Percentiles rank a stretch among this genome's conserved stretches.
These are phyloP conservation scores for Monosporascus sp. DNA, from an alignment of 2,329 filamentous ascomycete species.

Conservation along the genomic window DNA sequence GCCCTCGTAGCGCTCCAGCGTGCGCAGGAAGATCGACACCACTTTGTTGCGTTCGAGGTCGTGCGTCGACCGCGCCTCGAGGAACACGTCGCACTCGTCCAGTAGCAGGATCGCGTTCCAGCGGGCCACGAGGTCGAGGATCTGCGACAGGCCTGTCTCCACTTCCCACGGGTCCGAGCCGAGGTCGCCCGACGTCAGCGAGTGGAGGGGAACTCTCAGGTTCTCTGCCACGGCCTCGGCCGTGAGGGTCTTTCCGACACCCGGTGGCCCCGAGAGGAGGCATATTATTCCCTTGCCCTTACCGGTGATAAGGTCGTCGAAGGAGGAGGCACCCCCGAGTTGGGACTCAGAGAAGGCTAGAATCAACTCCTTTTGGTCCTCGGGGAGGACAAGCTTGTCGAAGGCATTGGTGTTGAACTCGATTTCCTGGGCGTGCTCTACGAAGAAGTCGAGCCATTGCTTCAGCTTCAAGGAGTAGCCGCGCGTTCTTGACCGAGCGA, in stretches of 20 bases:
- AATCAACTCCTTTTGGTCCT: constrained; percentile 46
- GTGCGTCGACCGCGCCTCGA: constrained; percentile 21
- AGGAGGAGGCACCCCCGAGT: constrained; percentile 14
- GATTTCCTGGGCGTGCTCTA: constrained; percentile 40
- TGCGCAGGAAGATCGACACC: constrained; percentile 34
- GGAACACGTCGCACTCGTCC: constrained; percentile 65
- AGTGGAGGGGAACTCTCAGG: constrained; percentile 44
- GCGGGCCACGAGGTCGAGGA: constrained; percentile 66
- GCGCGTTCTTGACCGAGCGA: constrained; percentile 24
- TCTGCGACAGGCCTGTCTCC: constrained; percentile 60
- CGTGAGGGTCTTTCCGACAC: constrained; percentile 46
- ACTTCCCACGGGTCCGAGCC: constrained; percentile 61
- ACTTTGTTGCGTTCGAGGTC: constrained; percentile 36
- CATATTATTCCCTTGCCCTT: constrained; percentile 48
- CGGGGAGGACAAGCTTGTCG: constrained; percentile 41
- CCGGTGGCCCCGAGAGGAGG: constrained; percentile 42
- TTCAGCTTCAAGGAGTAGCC: constrained; percentile 15
- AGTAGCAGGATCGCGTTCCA: constrained; percentile 70
- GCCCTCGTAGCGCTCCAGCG: constrained; percentile 43
- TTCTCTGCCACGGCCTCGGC: constrained; percentile 45
- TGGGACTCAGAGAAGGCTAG: constrained; percentile 31
- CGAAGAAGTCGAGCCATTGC: constrained; percentile 36
- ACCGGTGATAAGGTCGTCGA: constrained; percentile 48
- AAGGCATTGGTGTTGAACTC: constrained; percentile 46
- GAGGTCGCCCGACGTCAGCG: constrained; percentile 60